Evolutionary conservation across 371 early-diverging fungal species (phyloP), one percentile per base, ranked within the genome.

Genomic region (Batkoa obscura): DNA sequence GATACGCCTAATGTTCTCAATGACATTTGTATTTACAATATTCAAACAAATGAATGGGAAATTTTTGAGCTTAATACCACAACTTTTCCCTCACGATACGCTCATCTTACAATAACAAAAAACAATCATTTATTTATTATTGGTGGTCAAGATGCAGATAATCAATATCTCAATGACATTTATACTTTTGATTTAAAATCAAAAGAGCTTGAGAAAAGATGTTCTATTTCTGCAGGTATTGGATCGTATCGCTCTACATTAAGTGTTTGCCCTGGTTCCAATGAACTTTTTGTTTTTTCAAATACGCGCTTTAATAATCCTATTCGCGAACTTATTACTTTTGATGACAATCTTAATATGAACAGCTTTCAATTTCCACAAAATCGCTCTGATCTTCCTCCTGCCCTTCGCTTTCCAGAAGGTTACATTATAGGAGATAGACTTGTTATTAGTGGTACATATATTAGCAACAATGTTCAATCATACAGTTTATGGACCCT

Each of bases 81-180:
- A 6, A 66, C 75, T 5, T 66, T 69, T 3, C 69, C 72, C 5
- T 74, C 79, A 0, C 48, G 71, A 0, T 88, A 85, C 65, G 86
- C 88, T 2, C 88, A 88, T 58, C 61, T 86, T 12, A 72, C 83
- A 47, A 58, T 76, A 46, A 66, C 75, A 38, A 62, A 73, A 49
- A 66, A 67, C 15, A 74, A 74, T 59, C 71, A 70, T 35, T 60
- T 86, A 43, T 65, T 83, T 3, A 64, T 86, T 0, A 68, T 86
- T 36, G 88, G 88, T 55, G 88, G 88, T n/a, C 88, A 88, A 65
- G 86, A 84, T 51, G 68, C 83, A 58, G 72, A 71, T 41, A 84
- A 83, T 59, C 74, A 72, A 52, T 86, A 86, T 62, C 67, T 87
- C 12, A 80, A 76, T 45, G 84, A 87, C 58, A 73, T 82, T 60